Conservation (phyloP, 345 rosid genomes). For the Turritis glabra region DNA sequence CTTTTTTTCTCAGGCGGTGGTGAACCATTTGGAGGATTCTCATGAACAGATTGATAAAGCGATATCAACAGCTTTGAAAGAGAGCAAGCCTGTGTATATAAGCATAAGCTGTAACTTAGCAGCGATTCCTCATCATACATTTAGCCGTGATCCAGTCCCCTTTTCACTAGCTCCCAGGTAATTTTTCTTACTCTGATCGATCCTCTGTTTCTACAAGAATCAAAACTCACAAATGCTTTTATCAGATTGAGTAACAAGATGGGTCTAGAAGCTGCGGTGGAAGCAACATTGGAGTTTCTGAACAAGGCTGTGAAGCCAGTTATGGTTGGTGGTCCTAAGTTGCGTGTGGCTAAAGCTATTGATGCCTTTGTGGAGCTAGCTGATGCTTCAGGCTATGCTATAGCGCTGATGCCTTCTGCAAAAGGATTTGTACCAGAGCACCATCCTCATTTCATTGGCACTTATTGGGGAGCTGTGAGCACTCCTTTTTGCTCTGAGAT, state of each 20-base stretch:
- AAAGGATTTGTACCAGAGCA: conserved; percentile 20
- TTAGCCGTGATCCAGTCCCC: not conserved
- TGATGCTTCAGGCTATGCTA: conserved; percentile 8
- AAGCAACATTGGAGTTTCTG: conserved; percentile 16
- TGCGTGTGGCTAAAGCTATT: conserved; percentile 7
- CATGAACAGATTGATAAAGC: conserved; percentile 7
- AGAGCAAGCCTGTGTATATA: conserved; percentile 7
- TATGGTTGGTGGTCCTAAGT: conserved; percentile 18
- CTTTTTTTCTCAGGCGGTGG: conserved; percentile 13
- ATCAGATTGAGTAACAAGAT: conserved; percentile 5
- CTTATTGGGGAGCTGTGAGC: conserved; percentile 31
- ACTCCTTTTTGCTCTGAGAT: conserved; percentile 50
- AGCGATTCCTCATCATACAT: conserved; percentile 9
- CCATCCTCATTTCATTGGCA: conserved; percentile 13
- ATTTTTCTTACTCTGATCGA: not conserved
- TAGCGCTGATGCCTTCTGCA: conserved; percentile 16
- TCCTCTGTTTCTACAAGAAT: not conserved
- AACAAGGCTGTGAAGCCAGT: conserved; percentile 18
- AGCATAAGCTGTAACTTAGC: conserved; percentile 15
- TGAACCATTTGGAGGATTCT: conserved; percentile 19
- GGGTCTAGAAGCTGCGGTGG: conserved; percentile 11
- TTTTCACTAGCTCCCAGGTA: conserved; percentile 7
- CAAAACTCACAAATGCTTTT: not conserved
- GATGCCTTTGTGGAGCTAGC: conserved; percentile 9
- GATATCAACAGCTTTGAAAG: conserved; percentile 15